Base-by-base conservation (phyloP, 2,329 filamentous ascomycete species). In the Huntiella omanensis region DNA sequence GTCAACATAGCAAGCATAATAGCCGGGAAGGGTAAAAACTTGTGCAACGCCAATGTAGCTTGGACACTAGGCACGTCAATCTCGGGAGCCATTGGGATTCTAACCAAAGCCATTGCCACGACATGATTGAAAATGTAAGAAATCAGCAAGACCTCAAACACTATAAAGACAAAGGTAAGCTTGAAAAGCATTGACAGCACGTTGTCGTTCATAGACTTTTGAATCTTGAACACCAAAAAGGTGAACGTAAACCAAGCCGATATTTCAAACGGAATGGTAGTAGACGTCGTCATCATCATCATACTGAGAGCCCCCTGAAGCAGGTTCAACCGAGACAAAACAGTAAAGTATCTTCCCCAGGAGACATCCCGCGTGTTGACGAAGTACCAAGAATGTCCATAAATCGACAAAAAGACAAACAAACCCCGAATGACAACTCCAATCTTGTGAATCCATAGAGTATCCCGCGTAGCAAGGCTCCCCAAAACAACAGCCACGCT, bases 381-480 rank as follows among this genome's bases (percentile, higher is more conserved):
- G 49, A 80, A 71, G 55, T 72, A 77, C 5, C 67, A 58, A 0
- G 75, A 67, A 53, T 80, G 75, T 1, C 74, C 73, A 52, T 71
- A 80, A 5, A 69, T 70, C 12, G 70, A 75, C 51, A 80, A 63
- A 55, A 80, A 79, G 22, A 80, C 63, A 55, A 77, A 80, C 1
- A 66, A 63, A 1, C 73, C 66, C 5, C 75, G 63, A 17, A 71
- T 59, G 3, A 77, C 55, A 12, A 71, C 67, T 10, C 73, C 60
- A 44, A 72, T 58, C 53, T 72, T 64, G 58, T 76, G 74, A 32
- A 74, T 64, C 54, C 66, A 66, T 4, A 73, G 56, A 2, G 62
- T 61, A 5, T 66, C 70, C 5, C 33, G 44, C 19, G 66, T 69
- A 15, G 69, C 65, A 33, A 71, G 70, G 56, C 73, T 78, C 50